Base-by-base conservation (phyloP, 768 basidiomycete genomes). In the Pholiota conissans region DNA sequence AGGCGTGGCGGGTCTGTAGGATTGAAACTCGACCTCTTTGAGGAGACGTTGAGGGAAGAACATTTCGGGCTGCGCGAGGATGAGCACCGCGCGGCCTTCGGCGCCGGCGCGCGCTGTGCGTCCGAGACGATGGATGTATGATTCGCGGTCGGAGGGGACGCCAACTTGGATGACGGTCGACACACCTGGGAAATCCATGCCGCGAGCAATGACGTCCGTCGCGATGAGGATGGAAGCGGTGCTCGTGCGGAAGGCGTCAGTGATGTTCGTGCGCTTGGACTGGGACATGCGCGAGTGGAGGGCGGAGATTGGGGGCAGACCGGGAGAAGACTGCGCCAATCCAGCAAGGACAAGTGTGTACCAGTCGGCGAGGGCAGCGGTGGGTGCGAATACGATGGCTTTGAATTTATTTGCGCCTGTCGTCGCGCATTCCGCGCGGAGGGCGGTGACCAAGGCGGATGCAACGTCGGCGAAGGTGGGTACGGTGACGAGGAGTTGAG, bases 91-190 rank as follows among this genome's bases (percentile, higher is more conserved):
- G 35, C 75, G 77, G 0, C 90, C 88, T 5, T 79, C 74, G 46
- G 83, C 74, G 5, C 89, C 90, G 0, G 90, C 90, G 42, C 90
- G 83, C 10, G 89, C 90, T 16, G 89, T 91, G 47, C 89, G 82
- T 13, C 90, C 90, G 6, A 91, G 84, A 20, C 90, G 82, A 64
- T 91, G 90, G 55, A 91, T 85, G 70, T 91, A 91, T 67, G 90
- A 89, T 64, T 90, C 90, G 24, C 84, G 78, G 55, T 85, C 80
- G 0, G 83, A 79, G 11, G 90, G 89, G 61, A 90, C 78, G 58
- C 85, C 86, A 55, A 85, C 68, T 65, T 89, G 86, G 6, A 86
- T 63, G 45, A 89, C 81, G 0, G 81, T 74, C 0, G 85, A 84
- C 6, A 89, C 84, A 16, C 82, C 82, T 4, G 57, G 61, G 66